Evolutionary conservation across 2,329 filamentous ascomycete species (phyloP), one percentile per base, ranked within the genome.

Genomic region (Neonectria hederae): DNA sequence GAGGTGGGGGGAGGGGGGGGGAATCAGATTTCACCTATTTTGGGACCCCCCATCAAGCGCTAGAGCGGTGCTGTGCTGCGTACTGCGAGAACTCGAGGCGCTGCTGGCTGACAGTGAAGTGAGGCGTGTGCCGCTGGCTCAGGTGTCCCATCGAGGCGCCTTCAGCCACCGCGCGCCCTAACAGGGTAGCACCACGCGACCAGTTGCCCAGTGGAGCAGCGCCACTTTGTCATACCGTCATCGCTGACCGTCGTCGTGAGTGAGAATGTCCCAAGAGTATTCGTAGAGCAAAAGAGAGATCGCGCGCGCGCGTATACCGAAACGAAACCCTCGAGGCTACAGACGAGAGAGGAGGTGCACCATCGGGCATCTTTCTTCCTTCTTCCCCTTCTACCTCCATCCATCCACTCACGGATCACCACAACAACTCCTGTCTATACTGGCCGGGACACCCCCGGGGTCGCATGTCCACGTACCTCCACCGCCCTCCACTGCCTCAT

Each of bases 181-280:
- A 38, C 54, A 60, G 59, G 48, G 54, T 54, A 30, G 43, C 48
- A 61, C 70, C 71, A 73, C 71, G 68, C 71, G 71, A 73, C 62
- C 71, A 74, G 48, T 73, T 74, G 68, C 71, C 71, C 61, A 63
- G 73, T 70, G 53, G 63, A 62, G 65, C 45, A 21, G 26, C 30
- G 42, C 51, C 28, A 56, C 40, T 46, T 28, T 10, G n/a, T 17
- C 28, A 40, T 19, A 9, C 8, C 38, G 38, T 40, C 38, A 19
- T 40, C 17, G 38, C 38, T 40, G 38, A 40, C 32, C 14, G n/a
- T n/a, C 14, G 32, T 26, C 7, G 24, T 26, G 7, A 26, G 24
- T 26, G 24, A 26, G 24, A 26, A 26, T 7, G 24, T n/a, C 30
- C 28, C 28, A 30, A 30, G 28, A 11, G 30, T 28, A 28, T 28